Conservation (phyloP, 2,329 filamentous ascomycete genomes). For the Colletotrichum sp. region DNA sequence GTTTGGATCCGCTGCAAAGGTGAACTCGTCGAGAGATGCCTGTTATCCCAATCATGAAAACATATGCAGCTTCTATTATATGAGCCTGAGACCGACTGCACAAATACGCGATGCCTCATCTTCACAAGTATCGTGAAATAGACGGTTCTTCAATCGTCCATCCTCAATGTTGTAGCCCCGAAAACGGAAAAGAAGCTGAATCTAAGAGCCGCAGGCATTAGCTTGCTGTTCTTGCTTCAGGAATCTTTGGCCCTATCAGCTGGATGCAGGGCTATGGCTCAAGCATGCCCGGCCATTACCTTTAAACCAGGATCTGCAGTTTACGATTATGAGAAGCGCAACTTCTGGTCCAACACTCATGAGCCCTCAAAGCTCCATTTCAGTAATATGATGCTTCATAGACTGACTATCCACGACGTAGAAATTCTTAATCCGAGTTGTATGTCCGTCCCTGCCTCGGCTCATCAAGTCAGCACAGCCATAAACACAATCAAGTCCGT, state of each 20-base stretch:
- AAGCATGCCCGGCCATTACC: background rate
- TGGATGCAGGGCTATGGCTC: background rate
- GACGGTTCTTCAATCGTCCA: too few species aligned
- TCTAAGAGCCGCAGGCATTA: accelerated
- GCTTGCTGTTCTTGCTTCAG: background rate
- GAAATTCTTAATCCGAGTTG: too few species aligned
- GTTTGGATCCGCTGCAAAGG: background rate
- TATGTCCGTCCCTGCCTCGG: background rate
- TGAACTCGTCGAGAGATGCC: too few species aligned
- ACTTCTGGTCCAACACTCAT: background rate
- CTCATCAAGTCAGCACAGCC: background rate
- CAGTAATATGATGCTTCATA: too few species aligned
- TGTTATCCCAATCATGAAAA: too few species aligned
- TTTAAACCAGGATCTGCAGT: background rate
- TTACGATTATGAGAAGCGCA: background rate
- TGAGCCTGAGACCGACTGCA: too few species aligned
- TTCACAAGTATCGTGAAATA: too few species aligned
- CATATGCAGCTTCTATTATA: too few species aligned
- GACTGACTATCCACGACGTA: too few species aligned
- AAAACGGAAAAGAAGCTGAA: background rate
- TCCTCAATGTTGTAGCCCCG: too few species aligned
- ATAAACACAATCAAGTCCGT: accelerated
- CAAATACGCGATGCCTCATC: too few species aligned
- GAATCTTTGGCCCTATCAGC: background rate
- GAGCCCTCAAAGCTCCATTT: accelerated